A percentile compares a stretch with the other conserved stretches of the same genome.
phyloP scores from a whole-genome alignment of 768 basidiomycete genomes.

The Agaricus subrufescens region DNA sequence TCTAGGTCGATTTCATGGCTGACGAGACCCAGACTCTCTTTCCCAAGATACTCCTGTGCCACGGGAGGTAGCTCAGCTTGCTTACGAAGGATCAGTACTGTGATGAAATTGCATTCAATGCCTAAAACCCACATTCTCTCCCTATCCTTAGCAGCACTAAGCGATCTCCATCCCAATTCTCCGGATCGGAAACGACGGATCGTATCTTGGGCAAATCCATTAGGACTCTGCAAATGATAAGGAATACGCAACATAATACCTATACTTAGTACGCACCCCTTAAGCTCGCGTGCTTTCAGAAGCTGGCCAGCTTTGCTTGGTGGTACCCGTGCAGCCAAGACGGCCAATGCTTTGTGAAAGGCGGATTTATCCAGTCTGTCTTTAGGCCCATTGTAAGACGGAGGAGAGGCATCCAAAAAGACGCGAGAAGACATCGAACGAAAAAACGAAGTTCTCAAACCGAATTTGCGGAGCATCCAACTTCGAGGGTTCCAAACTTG shows the following conservation, averaged over 20 bases:
- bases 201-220: slow-evolving; percentile 68
- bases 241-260: not conserved
- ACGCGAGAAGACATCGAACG: slow-evolving; percentile 32
- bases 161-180: slow-evolving; percentile 43
- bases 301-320: slow-evolving; percentile 50
- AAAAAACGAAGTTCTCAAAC: not conserved
- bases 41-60: slow-evolving; percentile 48
- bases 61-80: slow-evolving; percentile 65
- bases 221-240: slow-evolving; percentile 37
- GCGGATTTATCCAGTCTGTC: slow-evolving; percentile 53
- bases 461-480: not conserved
- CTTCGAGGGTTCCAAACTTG: no score
- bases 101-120: slow-evolving; percentile 8
- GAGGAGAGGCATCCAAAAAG: slow-evolving; percentile 35
- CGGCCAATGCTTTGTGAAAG: slow-evolving; percentile 61
- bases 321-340: slow-evolving; percentile 65
- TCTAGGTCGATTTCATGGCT: slow-evolving; percentile 59
- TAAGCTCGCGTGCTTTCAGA: slow-evolving; percentile 53
- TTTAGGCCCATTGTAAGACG: slow-evolving; percentile 43
- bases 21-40: slow-evolving; percentile 52
- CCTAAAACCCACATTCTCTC: slow-evolving; percentile 48
- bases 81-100: slow-evolving; percentile 31
- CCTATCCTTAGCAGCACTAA: slow-evolving; percentile 65
- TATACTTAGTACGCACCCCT: slow-evolving; percentile 39
- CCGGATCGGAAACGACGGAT: slow-evolving; percentile 49